phyloP scores from a whole-genome alignment of 2,329 filamentous ascomycete genomes.

The Fusarium sororula region DNA sequence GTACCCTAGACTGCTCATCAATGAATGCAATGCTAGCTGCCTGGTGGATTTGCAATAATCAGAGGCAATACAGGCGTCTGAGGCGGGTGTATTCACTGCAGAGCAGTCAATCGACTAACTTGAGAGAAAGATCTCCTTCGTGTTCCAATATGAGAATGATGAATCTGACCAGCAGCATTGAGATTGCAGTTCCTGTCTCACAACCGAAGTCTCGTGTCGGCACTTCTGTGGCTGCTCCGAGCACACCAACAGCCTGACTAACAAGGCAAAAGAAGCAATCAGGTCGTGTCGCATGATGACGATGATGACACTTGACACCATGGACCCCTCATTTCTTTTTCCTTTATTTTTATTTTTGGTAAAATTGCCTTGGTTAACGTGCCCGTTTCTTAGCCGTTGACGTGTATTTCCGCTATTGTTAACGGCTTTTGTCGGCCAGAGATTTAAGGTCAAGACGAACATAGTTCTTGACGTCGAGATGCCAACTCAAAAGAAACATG shows the following conservation, averaged over 20 bases:
- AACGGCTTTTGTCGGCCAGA: slow-evolving; percentile 13
- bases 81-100: background rate
- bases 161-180: background rate
- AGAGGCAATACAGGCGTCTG: background rate
- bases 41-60: background rate
- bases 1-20: background rate
- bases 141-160: background rate
- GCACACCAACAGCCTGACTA: slow-evolving; percentile 8
- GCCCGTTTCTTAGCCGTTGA: slow-evolving; percentile 24
- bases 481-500: background rate
- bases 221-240: slow-evolving; percentile 29
- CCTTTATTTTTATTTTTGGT: background rate
- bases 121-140: background rate
- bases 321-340: slow-evolving; percentile 23
- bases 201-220: slow-evolving; percentile 23
- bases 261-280: slow-evolving; percentile 14
- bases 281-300: slow-evolving; percentile 29
- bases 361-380: background rate
- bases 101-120: background rate
- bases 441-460: background rate
- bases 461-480: background rate
- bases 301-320: slow-evolving; percentile 36
- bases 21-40: background rate
- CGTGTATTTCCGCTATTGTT: slow-evolving; percentile 8
- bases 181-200: slow-evolving; percentile 13